phyloP scores from a whole-genome alignment of 331 rosid genomes.

The Pyrus hybrid region DNA sequence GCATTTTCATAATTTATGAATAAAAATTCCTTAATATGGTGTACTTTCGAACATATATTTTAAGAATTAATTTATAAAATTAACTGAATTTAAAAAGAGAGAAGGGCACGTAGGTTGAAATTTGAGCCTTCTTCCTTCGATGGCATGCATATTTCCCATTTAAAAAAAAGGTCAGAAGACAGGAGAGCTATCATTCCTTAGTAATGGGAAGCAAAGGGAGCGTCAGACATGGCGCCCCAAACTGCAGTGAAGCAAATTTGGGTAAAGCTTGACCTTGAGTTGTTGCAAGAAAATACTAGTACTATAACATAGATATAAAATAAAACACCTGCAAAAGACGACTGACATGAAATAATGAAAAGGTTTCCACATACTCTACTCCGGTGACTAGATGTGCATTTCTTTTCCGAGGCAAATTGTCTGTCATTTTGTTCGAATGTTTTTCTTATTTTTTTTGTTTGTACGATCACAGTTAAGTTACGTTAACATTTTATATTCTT shows the following conservation, averaged over 20 bases:
- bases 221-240: not conserved
- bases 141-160: not conserved
- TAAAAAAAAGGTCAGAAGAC: not conserved
- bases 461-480: no score
- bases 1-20: no score
- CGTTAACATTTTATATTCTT: no score
- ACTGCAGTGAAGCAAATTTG: not conserved
- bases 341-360: not conserved
- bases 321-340: not conserved
- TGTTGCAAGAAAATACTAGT: not conserved
- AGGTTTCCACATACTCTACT: not conserved
- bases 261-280: not conserved
- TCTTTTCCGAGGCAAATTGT: no score
- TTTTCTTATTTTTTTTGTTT: no score
- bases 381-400: not conserved
- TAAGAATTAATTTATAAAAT: not conserved
- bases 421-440: no score
- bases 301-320: no score
- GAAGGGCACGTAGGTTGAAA: not conserved
- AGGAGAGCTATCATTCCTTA: not conserved
- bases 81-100: not conserved
- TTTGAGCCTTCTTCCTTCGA: not conserved
- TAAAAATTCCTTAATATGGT: no score
- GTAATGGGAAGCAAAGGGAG: not conserved
- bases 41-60: no score